These are phyloP conservation scores for Fraxinus quadrangulata DNA, from an alignment of 257 asterid species.

Conservation along the genomic window DNA sequence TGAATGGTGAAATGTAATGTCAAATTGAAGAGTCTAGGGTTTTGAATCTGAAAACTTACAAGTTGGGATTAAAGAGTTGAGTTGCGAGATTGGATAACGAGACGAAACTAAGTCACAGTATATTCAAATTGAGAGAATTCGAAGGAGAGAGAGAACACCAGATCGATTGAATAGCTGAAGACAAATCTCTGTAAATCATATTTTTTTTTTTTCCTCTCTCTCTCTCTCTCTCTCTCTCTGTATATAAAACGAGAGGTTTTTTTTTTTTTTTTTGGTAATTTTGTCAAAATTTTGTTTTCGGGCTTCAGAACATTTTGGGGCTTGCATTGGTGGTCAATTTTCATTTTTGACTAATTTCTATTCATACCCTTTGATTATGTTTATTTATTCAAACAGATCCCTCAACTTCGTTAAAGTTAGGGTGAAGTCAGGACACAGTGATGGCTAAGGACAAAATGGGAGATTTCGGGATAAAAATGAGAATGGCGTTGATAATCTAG, in stretches of 20 bases:
- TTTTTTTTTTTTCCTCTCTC: no score
- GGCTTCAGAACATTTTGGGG: constrained; percentile 10
- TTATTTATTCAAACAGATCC: background rate
- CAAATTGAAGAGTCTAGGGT: constrained; percentile 44
- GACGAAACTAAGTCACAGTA: constrained; percentile 31
- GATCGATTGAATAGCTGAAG: constrained; percentile 62
- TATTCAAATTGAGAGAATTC: constrained; percentile 26
- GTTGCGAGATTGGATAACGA: constrained; percentile 46
- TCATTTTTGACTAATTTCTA: background rate
- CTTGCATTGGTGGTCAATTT: background rate
- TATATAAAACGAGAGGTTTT: background rate
- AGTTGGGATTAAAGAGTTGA: constrained; percentile 39
- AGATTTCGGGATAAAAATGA: no score
- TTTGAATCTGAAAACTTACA: constrained; percentile 61
- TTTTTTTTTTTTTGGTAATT: background rate
- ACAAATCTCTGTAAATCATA: constrained; percentile 59
- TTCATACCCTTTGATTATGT: constrained; percentile 6
- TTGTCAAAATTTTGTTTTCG: constrained; percentile 1
- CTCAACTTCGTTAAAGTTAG: background rate
- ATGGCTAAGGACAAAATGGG: no score
- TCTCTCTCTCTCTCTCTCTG: constrained; percentile 2
- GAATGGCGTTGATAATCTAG: no score
- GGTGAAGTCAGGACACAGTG: no score
- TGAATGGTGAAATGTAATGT: constrained; percentile 15
- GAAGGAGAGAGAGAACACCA: constrained; percentile 27